phyloP scores from a whole-genome alignment of 164 flowering plant species.

The Tinospora cordifolia region DNA sequence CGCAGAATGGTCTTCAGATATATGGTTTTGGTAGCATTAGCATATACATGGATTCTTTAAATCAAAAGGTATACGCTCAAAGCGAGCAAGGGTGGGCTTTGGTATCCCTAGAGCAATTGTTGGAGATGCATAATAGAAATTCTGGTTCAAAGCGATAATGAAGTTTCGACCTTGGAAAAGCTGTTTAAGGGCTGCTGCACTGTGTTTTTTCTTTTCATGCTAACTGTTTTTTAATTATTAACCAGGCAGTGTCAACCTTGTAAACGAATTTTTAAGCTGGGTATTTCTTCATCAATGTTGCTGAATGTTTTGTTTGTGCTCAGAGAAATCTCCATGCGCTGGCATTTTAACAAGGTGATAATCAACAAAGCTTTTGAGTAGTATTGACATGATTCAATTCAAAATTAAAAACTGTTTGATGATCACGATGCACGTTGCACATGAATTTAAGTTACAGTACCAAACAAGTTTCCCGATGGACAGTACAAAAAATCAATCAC shows the following conservation, averaged over 20 bases:
- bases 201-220: not conserved
- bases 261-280: not conserved
- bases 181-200: not conserved
- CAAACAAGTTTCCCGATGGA: not conserved
- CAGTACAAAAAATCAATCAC: not conserved
- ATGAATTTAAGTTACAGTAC: not conserved
- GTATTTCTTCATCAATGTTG: not conserved
- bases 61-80: conserved; percentile 68
- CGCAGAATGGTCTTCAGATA: conserved; percentile 72
- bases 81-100: conserved; percentile 55
- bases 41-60: conserved; percentile 55
- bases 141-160: conserved; percentile 31
- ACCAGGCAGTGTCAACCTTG: not conserved
- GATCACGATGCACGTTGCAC: not conserved
- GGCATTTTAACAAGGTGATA: not conserved
- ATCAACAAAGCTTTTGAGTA: not conserved
- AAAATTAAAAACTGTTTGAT: not conserved
- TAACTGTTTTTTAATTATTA: not conserved
- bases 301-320: not conserved
- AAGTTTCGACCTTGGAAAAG: not conserved
- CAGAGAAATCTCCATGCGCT: not conserved
- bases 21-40: conserved; percentile 84
- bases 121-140: conserved; percentile 47
- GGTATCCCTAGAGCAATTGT: conserved; percentile 58
- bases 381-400: not conserved